These are phyloP conservation scores for Durio zibethinus DNA, from an alignment of 345 rosid species.

Conservation along the genomic window DNA sequence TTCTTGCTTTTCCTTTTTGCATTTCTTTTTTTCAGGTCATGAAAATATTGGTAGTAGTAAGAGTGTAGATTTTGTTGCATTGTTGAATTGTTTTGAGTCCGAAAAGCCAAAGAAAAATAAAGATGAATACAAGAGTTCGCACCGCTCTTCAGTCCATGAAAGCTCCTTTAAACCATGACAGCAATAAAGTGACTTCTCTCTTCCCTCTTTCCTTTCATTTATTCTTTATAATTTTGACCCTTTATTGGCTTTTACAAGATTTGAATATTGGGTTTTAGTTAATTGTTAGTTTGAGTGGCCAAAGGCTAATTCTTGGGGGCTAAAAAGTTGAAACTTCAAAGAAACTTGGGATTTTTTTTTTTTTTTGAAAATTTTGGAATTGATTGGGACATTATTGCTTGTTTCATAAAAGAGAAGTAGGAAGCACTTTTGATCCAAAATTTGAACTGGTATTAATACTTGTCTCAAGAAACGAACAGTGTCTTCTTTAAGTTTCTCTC, in stretches of 20 bases:
- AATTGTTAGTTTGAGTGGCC: background rate
- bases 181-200: constrained; percentile 39
- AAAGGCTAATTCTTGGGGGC: background rate
- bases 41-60: background rate
- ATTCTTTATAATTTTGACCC: constrained; percentile 1
- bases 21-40: constrained; percentile 21
- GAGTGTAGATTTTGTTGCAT: constrained; percentile 17
- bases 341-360: constrained; percentile 5
- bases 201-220: constrained; percentile 5
- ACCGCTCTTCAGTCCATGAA: constrained; percentile 62
- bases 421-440: constrained; percentile 45
- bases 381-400: constrained; percentile 24
- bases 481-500: constrained; percentile 21
- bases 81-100: constrained; percentile 15
- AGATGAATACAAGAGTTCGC: constrained; percentile 74
- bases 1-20: constrained; percentile 1
- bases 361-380: constrained; percentile 5
- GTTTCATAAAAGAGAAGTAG: constrained; percentile 18
- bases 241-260: constrained; percentile 15
- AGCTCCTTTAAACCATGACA: constrained; percentile 55
- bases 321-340: background rate
- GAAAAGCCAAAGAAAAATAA: background rate
- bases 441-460: constrained; percentile 49
- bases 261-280: background rate
- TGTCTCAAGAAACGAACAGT: constrained; percentile 58